phyloP scores from a whole-genome alignment of 2,329 filamentous ascomycete genomes.

The Cladosporium phlei region DNA sequence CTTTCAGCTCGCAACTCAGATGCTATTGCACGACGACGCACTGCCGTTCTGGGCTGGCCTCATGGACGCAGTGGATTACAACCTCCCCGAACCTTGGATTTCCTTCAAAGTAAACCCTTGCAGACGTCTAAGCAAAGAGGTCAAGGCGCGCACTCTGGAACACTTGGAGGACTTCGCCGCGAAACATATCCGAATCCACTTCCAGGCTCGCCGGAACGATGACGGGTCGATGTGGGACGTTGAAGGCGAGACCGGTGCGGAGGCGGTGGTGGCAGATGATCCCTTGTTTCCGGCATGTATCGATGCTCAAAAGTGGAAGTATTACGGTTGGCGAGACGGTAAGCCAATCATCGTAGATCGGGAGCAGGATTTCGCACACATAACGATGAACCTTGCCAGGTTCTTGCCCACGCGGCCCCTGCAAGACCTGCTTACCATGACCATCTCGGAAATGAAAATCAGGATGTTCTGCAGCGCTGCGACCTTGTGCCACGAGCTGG shows the following conservation, averaged over 20 bases:
- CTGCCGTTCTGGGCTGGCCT: background rate
- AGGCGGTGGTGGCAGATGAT: no score
- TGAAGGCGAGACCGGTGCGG: no score
- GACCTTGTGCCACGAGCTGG: background rate
- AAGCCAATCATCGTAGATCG: background rate
- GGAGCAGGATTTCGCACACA: background rate
- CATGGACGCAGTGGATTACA: no score
- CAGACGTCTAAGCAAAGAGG: background rate
- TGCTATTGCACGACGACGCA: background rate
- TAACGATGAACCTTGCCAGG: background rate
- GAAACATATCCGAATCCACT: background rate
- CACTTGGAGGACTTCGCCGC: background rate
- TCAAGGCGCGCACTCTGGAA: background rate
- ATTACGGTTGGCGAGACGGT: background rate
- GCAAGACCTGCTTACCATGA: background rate
- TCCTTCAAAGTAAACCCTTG: background rate
- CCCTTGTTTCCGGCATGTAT: no score
- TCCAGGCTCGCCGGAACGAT: background rate
- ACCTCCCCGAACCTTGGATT: no score
- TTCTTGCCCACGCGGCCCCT: no score
- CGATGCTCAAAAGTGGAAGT: no score
- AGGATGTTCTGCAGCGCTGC: background rate
- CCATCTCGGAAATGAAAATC: background rate
- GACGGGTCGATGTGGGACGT: no score
- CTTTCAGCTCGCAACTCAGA: background rate